phyloP scores from a whole-genome alignment of 2,329 filamentous ascomycete species.

The Apiospora rasikravindrae region DNA sequence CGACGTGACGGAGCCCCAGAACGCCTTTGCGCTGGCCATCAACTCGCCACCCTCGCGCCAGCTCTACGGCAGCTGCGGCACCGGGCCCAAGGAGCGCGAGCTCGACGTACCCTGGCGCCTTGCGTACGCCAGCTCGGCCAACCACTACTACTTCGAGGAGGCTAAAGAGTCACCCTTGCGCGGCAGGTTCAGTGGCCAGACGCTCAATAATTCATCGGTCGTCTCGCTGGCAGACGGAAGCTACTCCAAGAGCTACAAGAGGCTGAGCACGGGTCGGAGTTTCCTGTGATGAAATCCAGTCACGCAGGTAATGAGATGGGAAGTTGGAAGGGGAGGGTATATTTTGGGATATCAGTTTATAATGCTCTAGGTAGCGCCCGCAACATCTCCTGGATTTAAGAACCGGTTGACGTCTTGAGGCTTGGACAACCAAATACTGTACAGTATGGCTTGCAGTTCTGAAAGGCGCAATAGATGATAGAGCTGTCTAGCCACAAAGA shows the following conservation, averaged over 20 bases:
- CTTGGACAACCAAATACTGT: neutral
- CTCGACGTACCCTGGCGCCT: constrained; percentile 50
- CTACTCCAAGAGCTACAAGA: constrained; percentile 33
- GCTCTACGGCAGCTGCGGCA: constrained; percentile 46
- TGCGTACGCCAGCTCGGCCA: constrained; percentile 42
- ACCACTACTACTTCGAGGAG: constrained; percentile 52
- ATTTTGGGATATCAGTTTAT: neutral
- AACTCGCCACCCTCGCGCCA: constrained; percentile 55
- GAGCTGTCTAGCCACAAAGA: neutral
- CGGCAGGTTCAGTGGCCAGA: constrained; percentile 33
- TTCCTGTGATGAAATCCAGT: constrained; percentile 9
- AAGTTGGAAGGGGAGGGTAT: neutral
- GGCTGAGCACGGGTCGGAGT: constrained; percentile 29
- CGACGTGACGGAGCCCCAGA: constrained; percentile 79
- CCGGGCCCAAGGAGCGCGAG: constrained; percentile 42
- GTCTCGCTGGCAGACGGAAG: constrained; percentile 20
- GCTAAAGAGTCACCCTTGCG: constrained; percentile 35
- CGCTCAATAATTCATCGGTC: constrained; percentile 19
- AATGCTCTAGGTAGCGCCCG: neutral
- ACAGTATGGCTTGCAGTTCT: neutral
- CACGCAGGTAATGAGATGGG: neutral
- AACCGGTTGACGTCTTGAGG: neutral
- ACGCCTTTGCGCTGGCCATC: constrained; percentile 73
- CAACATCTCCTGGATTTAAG: too few species aligned
- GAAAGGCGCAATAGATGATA: neutral